Evolutionary conservation across 2,329 filamentous ascomycete genomes (phyloP).

Genomic region (Coniochaeta sp.): DNA sequence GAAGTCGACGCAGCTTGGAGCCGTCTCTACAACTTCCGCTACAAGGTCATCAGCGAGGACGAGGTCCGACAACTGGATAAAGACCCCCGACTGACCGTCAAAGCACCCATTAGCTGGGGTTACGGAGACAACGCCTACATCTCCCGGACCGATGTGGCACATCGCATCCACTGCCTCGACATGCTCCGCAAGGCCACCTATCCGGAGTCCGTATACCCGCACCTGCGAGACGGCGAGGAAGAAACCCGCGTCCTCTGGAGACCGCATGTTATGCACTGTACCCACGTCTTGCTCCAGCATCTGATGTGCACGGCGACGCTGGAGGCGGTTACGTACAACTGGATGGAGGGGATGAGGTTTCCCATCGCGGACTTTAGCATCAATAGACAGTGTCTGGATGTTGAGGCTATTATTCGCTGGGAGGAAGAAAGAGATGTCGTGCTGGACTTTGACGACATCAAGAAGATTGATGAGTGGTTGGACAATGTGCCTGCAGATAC

Average conservation of each 20-base stretch:
- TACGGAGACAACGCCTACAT: conserved; percentile 24
- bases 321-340: conserved; percentile 10
- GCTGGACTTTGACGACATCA: too few species aligned
- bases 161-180: conserved; percentile 17
- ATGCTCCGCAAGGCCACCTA: conserved; percentile 9
- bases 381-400: background rate
- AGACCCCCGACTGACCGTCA: conserved; percentile 18
- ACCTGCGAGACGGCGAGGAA: conserved; percentile 3
- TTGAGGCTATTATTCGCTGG: background rate
- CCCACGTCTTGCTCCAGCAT: conserved; percentile 10
- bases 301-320: conserved; percentile 13
- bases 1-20: conserved; percentile 17
- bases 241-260: background rate
- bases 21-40: conserved; percentile 6
- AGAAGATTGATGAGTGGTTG: too few species aligned
- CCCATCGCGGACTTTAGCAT: conserved; percentile 7
- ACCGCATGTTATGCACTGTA: conserved; percentile 11
- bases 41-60: conserved; percentile 10
- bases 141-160: conserved; percentile 22
- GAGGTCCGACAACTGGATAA: conserved; percentile 18
- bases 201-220: conserved; percentile 8
- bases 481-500: too few species aligned
- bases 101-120: conserved; percentile 20
- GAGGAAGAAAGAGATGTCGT: too few species aligned
- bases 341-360: conserved; percentile 8